A percentile compares a stretch with the other conserved stretches of the same genome.
Conservation (phyloP, 2,329 filamentous ascomycete species). For the Claviceps sp. region DNA sequence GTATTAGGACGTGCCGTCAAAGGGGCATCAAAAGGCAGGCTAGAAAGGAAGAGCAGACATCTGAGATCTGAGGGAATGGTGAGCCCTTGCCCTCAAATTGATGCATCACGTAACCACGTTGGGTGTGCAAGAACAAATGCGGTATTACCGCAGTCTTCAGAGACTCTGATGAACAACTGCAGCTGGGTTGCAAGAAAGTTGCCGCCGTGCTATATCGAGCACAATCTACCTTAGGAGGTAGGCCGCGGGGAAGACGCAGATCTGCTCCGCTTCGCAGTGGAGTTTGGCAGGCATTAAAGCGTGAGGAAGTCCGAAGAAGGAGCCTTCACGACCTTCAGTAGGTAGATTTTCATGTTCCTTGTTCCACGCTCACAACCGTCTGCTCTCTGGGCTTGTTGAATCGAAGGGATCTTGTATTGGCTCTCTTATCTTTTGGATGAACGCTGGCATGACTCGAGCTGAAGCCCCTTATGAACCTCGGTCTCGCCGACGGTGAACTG, state of each 20-base stretch:
- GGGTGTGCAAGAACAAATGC: constrained; percentile 2
- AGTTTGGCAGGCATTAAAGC: background rate
- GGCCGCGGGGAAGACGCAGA: background rate
- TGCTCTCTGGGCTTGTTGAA: no score
- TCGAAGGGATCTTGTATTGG: background rate
- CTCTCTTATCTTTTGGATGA: no score
- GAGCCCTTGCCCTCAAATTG: background rate
- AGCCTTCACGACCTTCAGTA: no score
- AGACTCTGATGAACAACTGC: background rate
- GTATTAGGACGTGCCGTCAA: no score
- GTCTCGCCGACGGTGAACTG: background rate
- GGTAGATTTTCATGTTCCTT: no score
- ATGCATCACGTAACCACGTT: background rate
- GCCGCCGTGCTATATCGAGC: no score
- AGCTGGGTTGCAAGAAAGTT: background rate
- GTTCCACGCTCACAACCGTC: no score
- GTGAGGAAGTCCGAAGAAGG: no score
- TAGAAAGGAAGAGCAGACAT: no score
- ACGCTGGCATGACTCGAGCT: background rate
- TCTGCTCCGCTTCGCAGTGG: constrained; percentile 1
- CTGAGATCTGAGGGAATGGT: background rate
- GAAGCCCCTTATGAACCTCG: background rate
- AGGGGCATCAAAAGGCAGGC: no score
- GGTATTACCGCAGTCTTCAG: background rate
- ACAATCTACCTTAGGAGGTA: no score